These are phyloP conservation scores for Rhizophlyctis rosea DNA, from an alignment of 192 early-diverging fungal genomes.

Conservation along the genomic window DNA sequence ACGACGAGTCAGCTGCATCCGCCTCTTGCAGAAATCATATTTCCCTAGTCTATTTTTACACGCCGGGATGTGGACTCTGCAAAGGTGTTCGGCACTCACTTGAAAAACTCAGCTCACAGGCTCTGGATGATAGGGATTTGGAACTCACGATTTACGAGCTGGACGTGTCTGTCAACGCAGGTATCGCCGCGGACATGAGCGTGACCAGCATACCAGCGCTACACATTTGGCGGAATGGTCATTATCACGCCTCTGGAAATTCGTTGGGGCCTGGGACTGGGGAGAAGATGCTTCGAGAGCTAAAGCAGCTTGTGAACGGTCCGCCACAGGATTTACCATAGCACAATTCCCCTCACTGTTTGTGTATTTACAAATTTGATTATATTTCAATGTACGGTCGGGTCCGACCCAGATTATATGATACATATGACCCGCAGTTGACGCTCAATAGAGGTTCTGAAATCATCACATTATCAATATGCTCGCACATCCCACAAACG, in stretches of 20 bases:
- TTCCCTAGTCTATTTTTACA: neutral
- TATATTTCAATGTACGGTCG: too few species aligned
- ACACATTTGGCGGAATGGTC: neutral
- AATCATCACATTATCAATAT: neutral
- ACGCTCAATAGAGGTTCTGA: neutral
- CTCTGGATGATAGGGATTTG: neutral
- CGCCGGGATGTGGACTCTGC: neutral
- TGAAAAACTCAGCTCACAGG: neutral
- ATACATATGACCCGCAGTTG: neutral
- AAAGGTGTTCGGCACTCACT: neutral
- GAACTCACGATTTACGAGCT: neutral
- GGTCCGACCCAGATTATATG: too few species aligned
- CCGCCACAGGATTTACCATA: neutral
- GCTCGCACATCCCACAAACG: neutral
- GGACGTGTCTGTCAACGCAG: neutral
- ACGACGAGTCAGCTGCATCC: too few species aligned
- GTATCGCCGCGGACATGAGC: neutral
- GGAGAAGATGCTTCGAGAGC: neutral
- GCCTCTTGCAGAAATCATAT: neutral
- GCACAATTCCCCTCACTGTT: too few species aligned
- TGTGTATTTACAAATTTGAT: too few species aligned
- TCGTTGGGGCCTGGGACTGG: neutral
- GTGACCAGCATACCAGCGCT: neutral
- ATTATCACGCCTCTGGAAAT: neutral
- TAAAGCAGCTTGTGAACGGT: neutral